phyloP scores from a whole-genome alignment of 2,329 filamentous ascomycete genomes.

The Fusarium bulbicola region DNA sequence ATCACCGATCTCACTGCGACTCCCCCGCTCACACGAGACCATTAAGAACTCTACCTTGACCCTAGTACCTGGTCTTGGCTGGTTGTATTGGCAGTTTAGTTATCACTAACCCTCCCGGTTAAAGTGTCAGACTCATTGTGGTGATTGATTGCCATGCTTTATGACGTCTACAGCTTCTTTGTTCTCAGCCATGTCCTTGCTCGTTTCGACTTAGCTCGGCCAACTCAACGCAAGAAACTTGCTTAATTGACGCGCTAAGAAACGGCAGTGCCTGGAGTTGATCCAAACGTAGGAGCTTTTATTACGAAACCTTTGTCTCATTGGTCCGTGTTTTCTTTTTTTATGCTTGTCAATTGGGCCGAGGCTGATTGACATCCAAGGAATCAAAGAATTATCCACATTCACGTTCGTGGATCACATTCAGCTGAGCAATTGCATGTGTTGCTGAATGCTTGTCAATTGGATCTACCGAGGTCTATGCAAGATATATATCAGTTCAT shows the following conservation, averaged over 20 bases:
- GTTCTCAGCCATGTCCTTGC: constrained; percentile 2
- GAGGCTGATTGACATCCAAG: constrained; percentile 11
- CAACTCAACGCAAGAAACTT: constrained; percentile 23
- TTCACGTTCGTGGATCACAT: background rate
- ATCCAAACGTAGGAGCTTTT: constrained; percentile 8
- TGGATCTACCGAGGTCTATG: background rate
- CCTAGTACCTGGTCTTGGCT: background rate
- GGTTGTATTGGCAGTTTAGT: background rate
- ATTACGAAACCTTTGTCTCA: background rate
- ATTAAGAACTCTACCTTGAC: background rate
- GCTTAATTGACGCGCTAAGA: background rate
- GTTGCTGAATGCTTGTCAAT: constrained; percentile 9
- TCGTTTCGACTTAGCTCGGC: constrained; percentile 7
- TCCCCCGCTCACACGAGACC: constrained; percentile 15
- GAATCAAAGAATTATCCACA: background rate
- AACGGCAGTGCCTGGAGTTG: constrained; percentile 28
- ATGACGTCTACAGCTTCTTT: constrained; percentile 7
- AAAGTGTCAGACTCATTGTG: background rate
- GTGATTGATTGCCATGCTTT: background rate
- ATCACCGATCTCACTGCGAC: constrained; percentile 10
- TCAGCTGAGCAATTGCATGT: background rate
- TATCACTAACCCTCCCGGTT: background rate
- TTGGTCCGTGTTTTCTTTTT: background rate
- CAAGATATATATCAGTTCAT: background rate
- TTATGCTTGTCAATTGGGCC: background rate